Base-by-base conservation (phyloP, 345 rosid genomes). In the Lepidium africanum region DNA sequence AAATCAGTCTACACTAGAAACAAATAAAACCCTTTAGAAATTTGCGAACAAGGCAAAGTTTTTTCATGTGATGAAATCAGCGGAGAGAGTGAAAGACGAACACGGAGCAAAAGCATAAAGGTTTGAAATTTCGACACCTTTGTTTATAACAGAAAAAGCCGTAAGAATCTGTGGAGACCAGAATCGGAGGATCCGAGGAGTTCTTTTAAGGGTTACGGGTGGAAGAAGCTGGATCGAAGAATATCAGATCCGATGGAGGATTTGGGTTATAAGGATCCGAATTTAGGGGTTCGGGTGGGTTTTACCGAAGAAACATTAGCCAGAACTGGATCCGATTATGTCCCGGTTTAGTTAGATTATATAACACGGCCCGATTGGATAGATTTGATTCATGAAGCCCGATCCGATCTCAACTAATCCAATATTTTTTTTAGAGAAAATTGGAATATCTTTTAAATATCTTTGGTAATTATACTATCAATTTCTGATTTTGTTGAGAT, bases 111-210 rank as follows among this genome's bases (percentile, higher is more conserved):
- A 16, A 37, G 59, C 38, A 25, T 37, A 52, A 46, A 45, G 42
- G 50, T 51, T 53, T 46, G 73, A 74, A 62, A 16, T 13, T 47
- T 2, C 0, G 25, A 37, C 16, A 60, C 73, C 73, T 68, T 45
- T 38, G 41, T 42, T 52, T 53, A 63, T 39, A 32, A 39, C 32
- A 45, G 39, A 62, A 45, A 55, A 39, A 15, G 73, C 5, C 56
- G 73, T 74, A 73, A 58, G 73, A 74, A 74, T 61, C 65, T 51
- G 73, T 70, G 49, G 64, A 70, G 81, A 77, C 62, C 76, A 76
- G 79, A 81, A 86, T 76, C 78, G 75, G 85, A 79, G 82, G 91
- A 82, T 84, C 91, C 91, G 91, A 70, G 32, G 71, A 65, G 71
- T 43, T 50, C 27, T 38, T 67, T 59, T 60, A 61, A 72, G 70